Base-by-base conservation (phyloP, 2,329 filamentous ascomycete genomes). In the Raffaelea arxii region DNA sequence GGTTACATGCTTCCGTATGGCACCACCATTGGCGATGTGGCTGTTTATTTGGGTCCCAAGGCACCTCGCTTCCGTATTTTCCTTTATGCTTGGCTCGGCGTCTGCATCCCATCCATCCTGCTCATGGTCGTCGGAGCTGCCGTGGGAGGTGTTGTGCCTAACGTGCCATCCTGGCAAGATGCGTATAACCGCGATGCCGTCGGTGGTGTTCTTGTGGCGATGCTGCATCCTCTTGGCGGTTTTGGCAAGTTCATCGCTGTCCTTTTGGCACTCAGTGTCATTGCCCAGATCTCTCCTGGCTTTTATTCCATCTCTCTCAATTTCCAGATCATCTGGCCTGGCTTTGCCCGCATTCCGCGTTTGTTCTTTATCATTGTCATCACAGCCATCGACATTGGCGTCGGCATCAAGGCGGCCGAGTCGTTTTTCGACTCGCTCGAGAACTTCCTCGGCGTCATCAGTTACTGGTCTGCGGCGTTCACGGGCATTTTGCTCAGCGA, bases 311-410 rank as follows among this genome's bases (percentile, higher is more conserved):
- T 65, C 23, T 60, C 59, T 10, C 55, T 66, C 22, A 58, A 58
- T 51, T 47, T 61, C 43, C 77, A 81, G 60, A 75, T 78, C 50
- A 62, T 81, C 19, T 60, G 76, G 5, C 77, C 78, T 1, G 69
- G 66, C 49, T 66, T 80, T 22, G 65, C 71, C 49, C 66, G 67
- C 40, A 65, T 80, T 3, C 78, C 76, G 3, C 74, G 78, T 6
- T 71, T 74, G 50, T 55, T 77, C 41, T 81, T 77, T 54, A 69
- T 75, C 32, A 57, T 82, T 32, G 59, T 78, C 46, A 70, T 75
- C 43, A 76, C 76, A 2, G 71, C 69, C 25, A 67, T 81, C 52
- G 68, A 78, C 51, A 78, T 82, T 48, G 74, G 74, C 4, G 67
- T 78, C 25, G 67, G 73, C 12, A 68, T 81, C 46, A 64, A 62